Percentiles rank a stretch among this genome's conserved stretches.
Evolutionary conservation across 2,329 filamentous ascomycete species (phyloP).

Genomic region (Arthroderma sp.): DNA sequence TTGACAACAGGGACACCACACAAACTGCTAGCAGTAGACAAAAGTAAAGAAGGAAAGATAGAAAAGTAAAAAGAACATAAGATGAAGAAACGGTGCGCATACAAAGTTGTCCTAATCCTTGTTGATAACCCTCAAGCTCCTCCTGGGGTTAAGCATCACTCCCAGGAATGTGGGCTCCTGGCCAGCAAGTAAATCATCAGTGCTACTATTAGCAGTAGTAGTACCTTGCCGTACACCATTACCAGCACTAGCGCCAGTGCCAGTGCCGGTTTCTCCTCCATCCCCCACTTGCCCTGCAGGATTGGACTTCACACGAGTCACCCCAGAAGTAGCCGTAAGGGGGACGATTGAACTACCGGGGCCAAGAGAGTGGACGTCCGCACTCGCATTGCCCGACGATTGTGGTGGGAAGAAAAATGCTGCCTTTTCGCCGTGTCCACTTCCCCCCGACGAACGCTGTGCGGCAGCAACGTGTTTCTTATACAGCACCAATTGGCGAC

Average conservation of each 20-base stretch:
- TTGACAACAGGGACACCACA: too few relatives aligned
- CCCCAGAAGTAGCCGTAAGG: slow-evolving; percentile 10
- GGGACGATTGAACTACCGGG: background rate
- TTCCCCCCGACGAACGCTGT: slow-evolving; percentile 41
- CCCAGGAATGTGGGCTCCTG: slow-evolving; percentile 60
- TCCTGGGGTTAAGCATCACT: slow-evolving; percentile 53
- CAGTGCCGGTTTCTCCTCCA: too few relatives aligned
- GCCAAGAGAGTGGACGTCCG: background rate
- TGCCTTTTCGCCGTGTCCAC: slow-evolving; percentile 18
- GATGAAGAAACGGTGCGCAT: too few relatives aligned
- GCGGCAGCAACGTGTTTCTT: slow-evolving; percentile 54
- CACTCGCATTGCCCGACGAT: slow-evolving; percentile 16
- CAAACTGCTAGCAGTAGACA: too few relatives aligned
- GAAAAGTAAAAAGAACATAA: too few relatives aligned
- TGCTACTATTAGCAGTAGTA: slow-evolving; percentile 33
- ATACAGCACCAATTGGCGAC: slow-evolving; percentile 56
- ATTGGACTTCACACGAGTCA: too few relatives aligned
- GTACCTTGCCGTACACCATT: slow-evolving; percentile 12
- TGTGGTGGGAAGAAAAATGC: slow-evolving; percentile 4
- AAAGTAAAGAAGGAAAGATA: too few relatives aligned
- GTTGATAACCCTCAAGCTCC: slow-evolving; percentile 59
- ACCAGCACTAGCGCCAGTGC: too few relatives aligned
- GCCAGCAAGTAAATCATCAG: slow-evolving; percentile 46
- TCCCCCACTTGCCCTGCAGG: too few relatives aligned
- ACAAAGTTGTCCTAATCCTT: slow-evolving; percentile 23